Evolutionary conservation across 805 yeast genomes (phyloP).

Genomic region (Geotrichum ghanense): DNA sequence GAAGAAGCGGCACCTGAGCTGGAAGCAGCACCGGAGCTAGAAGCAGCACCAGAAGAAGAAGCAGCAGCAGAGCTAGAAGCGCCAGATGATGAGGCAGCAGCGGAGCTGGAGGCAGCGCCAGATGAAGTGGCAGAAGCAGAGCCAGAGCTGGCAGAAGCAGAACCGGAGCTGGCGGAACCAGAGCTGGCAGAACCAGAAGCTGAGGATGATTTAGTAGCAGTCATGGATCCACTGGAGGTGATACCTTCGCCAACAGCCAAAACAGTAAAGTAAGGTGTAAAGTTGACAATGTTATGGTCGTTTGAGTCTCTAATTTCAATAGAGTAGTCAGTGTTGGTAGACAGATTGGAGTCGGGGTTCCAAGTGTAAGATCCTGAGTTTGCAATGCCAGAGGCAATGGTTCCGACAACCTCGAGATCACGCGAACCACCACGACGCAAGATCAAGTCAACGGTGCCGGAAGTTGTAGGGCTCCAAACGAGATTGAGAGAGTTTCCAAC

Average conservation of each 20-base stretch:
- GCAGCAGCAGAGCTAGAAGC: slow-evolving; percentile 6
- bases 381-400: slow-evolving; percentile 19
- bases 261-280: slow-evolving; percentile 18
- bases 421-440: slow-evolving; percentile 20
- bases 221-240: slow-evolving; percentile 4
- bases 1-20: slow-evolving; percentile 3
- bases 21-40: slow-evolving; percentile 9
- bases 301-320: slow-evolving; percentile 17
- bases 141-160: slow-evolving; percentile 2
- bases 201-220: background rate
- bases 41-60: slow-evolving; percentile 7
- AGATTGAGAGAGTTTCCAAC: slow-evolving; percentile 19
- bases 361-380: slow-evolving; percentile 23
- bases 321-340: slow-evolving; percentile 17
- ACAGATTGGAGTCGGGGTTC: slow-evolving; percentile 15
- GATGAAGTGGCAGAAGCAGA: slow-evolving; percentile 6
- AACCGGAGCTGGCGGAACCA: slow-evolving; percentile 2
- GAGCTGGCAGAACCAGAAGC: slow-evolving; percentile 11
- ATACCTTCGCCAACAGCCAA: slow-evolving; percentile 13
- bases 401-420: slow-evolving; percentile 14
- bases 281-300: slow-evolving; percentile 14
- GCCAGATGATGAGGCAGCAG: slow-evolving; percentile 3
- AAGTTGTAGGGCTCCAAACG: slow-evolving; percentile 22
- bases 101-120: slow-evolving; percentile 4
- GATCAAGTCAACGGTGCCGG: slow-evolving; percentile 18